A percentile compares a stretch with the other conserved stretches of the same genome.
Evolutionary conservation across 2,329 filamentous ascomycete species (phyloP).

Genomic region (Colletotrichum sp.): DNA sequence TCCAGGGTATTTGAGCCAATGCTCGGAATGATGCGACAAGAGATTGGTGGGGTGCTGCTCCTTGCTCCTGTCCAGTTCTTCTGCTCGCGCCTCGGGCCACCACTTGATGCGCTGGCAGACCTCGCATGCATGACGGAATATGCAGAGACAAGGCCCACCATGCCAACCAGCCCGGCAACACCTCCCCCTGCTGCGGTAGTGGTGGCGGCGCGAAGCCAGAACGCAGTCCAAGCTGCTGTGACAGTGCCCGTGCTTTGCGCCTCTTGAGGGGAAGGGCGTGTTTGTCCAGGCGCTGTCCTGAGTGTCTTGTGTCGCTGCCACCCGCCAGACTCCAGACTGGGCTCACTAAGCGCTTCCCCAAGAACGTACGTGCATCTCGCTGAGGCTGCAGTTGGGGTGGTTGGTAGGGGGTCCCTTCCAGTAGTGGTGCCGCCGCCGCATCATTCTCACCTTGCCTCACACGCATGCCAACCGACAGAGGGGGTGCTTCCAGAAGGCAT

Average conservation of each 20-base stretch:
- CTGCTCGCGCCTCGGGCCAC: conserved; percentile 48
- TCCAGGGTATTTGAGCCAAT: conserved; percentile 39
- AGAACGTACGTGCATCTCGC: background rate
- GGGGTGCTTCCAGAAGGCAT: conserved; percentile 17
- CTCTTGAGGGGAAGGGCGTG: conserved; percentile 12
- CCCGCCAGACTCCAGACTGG: background rate
- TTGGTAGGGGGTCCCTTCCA: conserved; percentile 3
- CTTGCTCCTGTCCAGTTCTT: conserved; percentile 22
- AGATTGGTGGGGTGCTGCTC: conserved; percentile 29
- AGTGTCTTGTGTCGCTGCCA: background rate
- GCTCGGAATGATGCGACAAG: conserved; percentile 39
- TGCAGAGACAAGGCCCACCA: conserved; percentile 56
- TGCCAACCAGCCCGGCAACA: conserved; percentile 46
- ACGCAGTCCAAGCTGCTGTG: conserved; percentile 32
- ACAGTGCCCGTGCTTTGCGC: conserved; percentile 15
- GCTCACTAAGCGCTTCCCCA: conserved; percentile 19
- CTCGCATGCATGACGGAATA: conserved; percentile 63
- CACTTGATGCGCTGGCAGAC: conserved; percentile 54
- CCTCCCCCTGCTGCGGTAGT: conserved; percentile 24
- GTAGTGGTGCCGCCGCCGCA: background rate
- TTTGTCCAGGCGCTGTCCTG: conserved; percentile 14
- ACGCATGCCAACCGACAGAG: background rate
- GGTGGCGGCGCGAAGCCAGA: conserved; percentile 23
- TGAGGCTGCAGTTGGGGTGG: conserved; percentile 8
- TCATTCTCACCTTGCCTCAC: background rate